Evolutionary conservation across 768 basidiomycete species (phyloP).

Genomic region (Clitopilus hobsonii): DNA sequence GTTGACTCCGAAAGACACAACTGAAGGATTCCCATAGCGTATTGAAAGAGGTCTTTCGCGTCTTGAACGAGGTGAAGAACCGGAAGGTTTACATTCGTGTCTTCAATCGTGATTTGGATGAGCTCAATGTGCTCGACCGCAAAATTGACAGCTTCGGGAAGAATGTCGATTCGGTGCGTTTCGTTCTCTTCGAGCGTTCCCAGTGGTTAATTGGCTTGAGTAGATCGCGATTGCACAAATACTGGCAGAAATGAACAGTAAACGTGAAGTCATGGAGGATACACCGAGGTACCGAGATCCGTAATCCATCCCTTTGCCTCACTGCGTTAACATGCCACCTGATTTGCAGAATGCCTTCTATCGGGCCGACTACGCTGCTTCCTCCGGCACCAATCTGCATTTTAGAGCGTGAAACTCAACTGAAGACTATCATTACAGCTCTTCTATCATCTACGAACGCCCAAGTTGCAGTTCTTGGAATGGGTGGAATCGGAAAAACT

Average conservation of each 20-base stretch:
- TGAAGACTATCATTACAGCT: neutral
- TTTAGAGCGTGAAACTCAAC: neutral
- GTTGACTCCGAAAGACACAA: neutral
- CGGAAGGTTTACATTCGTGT: neutral
- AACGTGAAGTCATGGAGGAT: neutral
- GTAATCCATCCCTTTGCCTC: neutral
- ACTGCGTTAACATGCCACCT: neutral
- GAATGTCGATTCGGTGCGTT: neutral
- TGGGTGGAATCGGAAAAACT: constrained; percentile 8
- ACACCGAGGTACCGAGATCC: neutral
- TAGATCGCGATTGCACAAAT: neutral
- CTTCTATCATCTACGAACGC: neutral
- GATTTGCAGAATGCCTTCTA: neutral
- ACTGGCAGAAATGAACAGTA: neutral
- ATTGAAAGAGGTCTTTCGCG: neutral
- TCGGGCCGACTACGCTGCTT: neutral
- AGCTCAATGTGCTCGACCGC: neutral
- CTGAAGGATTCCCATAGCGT: neutral
- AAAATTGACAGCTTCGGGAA: neutral
- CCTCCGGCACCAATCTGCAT: neutral
- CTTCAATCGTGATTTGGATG: neutral
- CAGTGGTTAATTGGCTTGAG: neutral
- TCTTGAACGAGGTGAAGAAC: neutral
- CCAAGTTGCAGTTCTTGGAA: neutral
- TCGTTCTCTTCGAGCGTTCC: neutral